Evolutionary conservation across 345 rosid genomes (phyloP).

Genomic region (Citrus inodora): DNA sequence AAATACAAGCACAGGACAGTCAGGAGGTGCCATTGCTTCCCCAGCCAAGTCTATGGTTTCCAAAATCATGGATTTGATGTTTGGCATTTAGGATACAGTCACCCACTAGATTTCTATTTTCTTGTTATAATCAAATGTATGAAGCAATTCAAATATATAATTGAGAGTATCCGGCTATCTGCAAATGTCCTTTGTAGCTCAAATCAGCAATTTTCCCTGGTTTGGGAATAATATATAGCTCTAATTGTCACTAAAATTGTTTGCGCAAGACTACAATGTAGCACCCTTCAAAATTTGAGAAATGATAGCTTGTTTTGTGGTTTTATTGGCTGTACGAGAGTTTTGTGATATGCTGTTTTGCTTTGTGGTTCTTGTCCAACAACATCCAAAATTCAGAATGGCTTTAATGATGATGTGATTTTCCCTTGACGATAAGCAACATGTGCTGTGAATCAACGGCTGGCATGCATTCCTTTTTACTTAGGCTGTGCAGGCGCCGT

Average conservation of each 20-base stretch:
- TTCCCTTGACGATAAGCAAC: background rate
- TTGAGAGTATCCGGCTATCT: background rate
- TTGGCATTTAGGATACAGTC: slow-evolving; percentile 46
- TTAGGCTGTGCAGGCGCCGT: background rate
- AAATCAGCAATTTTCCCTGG: background rate
- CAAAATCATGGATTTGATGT: slow-evolving; percentile 77
- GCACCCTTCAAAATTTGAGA: background rate
- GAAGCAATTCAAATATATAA: slow-evolving; percentile 9
- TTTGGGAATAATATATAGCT: background rate
- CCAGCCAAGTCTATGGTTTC: slow-evolving; percentile 80
- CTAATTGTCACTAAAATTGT: background rate
- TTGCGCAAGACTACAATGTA: background rate
- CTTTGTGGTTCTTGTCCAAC: background rate
- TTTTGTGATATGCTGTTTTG: background rate
- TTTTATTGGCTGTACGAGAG: background rate
- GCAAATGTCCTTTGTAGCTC: background rate
- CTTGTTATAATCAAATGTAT: background rate
- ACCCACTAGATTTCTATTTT: background rate
- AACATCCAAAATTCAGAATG: background rate
- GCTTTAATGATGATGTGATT: background rate
- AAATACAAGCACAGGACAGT: slow-evolving; percentile 46
- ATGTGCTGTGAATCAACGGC: background rate
- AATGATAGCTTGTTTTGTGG: background rate
- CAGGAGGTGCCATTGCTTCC: slow-evolving; percentile 70
- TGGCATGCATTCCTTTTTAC: background rate